Evolutionary conservation across 306 rosid genomes (phyloP), one percentile per base, ranked within the genome.

Genomic region (Trifolium dubium): DNA sequence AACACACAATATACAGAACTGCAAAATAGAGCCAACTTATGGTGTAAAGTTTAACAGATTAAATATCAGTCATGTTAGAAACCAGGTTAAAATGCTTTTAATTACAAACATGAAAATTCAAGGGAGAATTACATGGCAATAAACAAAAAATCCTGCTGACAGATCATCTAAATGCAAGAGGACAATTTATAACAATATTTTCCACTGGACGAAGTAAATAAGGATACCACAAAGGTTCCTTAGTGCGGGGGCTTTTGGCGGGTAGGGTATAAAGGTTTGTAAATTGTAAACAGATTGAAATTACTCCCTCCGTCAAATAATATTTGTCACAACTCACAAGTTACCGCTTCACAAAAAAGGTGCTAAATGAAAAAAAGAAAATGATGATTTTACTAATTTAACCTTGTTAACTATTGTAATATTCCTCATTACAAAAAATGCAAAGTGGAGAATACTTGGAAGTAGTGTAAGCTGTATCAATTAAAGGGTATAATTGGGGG

Each of bases 91-190:
- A 69, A 50, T 50, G 54, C 17, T 40, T 67, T 44, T 41, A 10
- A 66, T 67, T 17, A 58, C 14, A 68, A 72, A 31, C 69, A 28
- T 23, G 12, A 63, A 67, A 70, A 64, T 14, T 60, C 35, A 34
- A 11, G 34, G 23, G 51, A 28, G 58, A 60, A 34, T 64, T 32
- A 8, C 41, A 64, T 31, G 76, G 53, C 69, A 32, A 43, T 28
- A 13, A 41, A 47, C 47, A 50, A 34, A 71, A 40, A 68, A 39
- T 13, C 43, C 54, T 47, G 69, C 56, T 61, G 44, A 54, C 3
- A 56, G 37, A 49, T 63, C 47, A 75, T 65, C 67, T 40, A 7
- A 39, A 61, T 18, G 28, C 55, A 75, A 53, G 47, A 63, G 73
- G 18, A 53, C 76, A 14, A 19, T 3, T 62, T 37, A 14, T n/a